Evolutionary conservation across 2,329 filamentous ascomycete species (phyloP).

Genomic region (Endothia cerciana): DNA sequence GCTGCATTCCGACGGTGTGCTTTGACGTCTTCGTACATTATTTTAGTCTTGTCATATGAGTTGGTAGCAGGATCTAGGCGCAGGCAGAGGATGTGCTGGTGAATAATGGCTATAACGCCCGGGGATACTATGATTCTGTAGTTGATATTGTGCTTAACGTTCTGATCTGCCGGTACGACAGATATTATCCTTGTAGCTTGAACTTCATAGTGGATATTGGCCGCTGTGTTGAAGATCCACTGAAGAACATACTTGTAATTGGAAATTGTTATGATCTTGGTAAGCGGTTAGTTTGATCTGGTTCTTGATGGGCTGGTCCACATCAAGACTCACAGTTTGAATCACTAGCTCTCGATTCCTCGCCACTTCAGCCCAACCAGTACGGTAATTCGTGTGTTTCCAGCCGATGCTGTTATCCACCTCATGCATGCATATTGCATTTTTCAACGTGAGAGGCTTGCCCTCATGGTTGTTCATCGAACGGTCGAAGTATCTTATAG

Average conservation of each 20-base stretch:
- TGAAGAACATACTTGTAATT: slow-evolving; percentile 57
- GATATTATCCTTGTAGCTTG: slow-evolving; percentile 44
- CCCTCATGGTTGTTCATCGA: slow-evolving; percentile 57
- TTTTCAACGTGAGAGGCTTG: slow-evolving; percentile 48
- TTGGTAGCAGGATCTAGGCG: slow-evolving; percentile 61
- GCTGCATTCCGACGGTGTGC: slow-evolving; percentile 21
- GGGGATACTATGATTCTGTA: slow-evolving; percentile 48
- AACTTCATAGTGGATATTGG: slow-evolving; percentile 34
- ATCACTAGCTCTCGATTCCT: slow-evolving; percentile 56
- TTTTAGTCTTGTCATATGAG: slow-evolving; percentile 51
- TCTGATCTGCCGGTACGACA: slow-evolving; percentile 51
- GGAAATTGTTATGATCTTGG: slow-evolving; percentile 58
- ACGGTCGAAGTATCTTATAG: slow-evolving; percentile 56
- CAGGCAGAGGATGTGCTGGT: slow-evolving; percentile 60
- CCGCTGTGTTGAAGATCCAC: slow-evolving; percentile 53
- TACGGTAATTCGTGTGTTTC: slow-evolving; percentile 60
- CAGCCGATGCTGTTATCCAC: slow-evolving; percentile 61
- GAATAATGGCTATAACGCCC: slow-evolving; percentile 59
- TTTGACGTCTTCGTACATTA: slow-evolving; percentile 57
- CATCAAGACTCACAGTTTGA: slow-evolving; percentile 47
- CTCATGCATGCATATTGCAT: slow-evolving; percentile 60
- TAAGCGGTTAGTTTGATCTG: background rate
- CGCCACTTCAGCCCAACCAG: slow-evolving; percentile 53
- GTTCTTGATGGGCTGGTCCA: slow-evolving; percentile 8
- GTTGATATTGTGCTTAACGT: slow-evolving; percentile 29